These are phyloP conservation scores for Pythium apleroticum DNA, from an alignment of 352 stramenopile species.

Conservation along the genomic window DNA sequence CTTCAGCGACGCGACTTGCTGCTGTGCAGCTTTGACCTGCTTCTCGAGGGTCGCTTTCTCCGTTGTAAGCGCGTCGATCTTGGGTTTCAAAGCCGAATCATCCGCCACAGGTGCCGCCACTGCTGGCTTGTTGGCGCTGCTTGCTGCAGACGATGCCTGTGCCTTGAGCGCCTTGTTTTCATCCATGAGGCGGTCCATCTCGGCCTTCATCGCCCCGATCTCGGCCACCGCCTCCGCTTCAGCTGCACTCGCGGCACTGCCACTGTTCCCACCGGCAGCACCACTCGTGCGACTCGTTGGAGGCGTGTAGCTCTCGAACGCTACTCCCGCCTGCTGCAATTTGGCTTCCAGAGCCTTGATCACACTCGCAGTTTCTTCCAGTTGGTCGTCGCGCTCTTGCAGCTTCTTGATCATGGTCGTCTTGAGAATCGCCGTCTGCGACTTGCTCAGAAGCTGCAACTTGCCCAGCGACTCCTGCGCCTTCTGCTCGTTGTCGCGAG, in stretches of 20 bases:
- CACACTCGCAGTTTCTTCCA: constrained; percentile 61
- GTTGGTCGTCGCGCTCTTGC: constrained; percentile 56
- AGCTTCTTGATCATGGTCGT: constrained; percentile 82
- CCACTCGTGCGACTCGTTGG: constrained; percentile 14
- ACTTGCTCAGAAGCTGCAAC: constrained; percentile 82
- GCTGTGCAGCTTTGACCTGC: constrained; percentile 63
- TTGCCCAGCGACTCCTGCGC: constrained; percentile 81
- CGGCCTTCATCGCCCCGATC: constrained; percentile 68
- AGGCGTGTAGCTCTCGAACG: constrained; percentile 33
- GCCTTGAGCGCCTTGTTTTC: constrained; percentile 60
- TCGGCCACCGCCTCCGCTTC: constrained; percentile 57
- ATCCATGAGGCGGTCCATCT: constrained; percentile 69
- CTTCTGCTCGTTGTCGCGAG: constrained; percentile 66
- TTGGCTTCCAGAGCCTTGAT: constrained; percentile 71
- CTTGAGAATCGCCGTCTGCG: constrained; percentile 82
- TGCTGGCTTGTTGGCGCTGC: not conserved
- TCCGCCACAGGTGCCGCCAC: not conserved
- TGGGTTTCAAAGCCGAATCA: constrained; percentile 7
- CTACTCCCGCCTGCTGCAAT: constrained; percentile 48
- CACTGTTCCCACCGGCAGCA: not conserved
- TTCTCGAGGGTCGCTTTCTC: constrained; percentile 59
- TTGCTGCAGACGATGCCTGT: constrained; percentile 16
- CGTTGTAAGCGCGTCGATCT: constrained; percentile 37
- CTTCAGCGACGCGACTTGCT: constrained; percentile 45
- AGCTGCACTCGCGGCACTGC: constrained; percentile 5